These are phyloP conservation scores for Malus hybrid DNA, from an alignment of 331 rosid species.

Conservation along the genomic window DNA sequence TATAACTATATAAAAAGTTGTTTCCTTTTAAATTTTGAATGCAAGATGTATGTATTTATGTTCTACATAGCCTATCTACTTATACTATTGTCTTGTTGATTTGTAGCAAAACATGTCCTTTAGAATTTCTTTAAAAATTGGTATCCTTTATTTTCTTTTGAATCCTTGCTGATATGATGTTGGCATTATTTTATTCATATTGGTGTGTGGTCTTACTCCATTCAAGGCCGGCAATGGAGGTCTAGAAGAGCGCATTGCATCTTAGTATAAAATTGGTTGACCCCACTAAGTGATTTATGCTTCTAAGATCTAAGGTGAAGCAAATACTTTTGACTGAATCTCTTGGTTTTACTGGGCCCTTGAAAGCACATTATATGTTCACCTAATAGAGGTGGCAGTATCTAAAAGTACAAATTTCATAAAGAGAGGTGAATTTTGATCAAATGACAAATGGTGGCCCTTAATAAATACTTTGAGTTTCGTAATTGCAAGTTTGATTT, in stretches of 20 bases:
- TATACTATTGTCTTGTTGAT: not conserved
- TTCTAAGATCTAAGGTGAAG: not conserved
- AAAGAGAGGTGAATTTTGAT: slow-evolving; percentile 7
- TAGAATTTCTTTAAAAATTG: too few relatives aligned
- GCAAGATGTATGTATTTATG: not conserved
- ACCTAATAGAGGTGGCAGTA: slow-evolving; percentile 8
- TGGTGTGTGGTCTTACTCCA: not conserved
- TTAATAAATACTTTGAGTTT: not conserved
- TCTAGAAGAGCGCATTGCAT: not conserved
- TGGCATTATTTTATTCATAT: not conserved
- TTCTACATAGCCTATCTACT: not conserved
- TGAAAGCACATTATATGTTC: not conserved
- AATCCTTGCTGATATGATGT: too few relatives aligned
- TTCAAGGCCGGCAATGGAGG: slow-evolving; percentile 1
- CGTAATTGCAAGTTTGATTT: not conserved
- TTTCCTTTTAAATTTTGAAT: not conserved
- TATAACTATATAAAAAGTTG: too few relatives aligned
- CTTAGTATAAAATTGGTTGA: not conserved
- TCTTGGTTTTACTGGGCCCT: not conserved
- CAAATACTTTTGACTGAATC: not conserved
- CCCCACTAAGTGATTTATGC: slow-evolving; percentile 3
- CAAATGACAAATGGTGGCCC: not conserved
- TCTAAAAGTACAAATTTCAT: slow-evolving; percentile 10
- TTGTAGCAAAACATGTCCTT: too few relatives aligned
- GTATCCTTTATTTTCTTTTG: too few relatives aligned